Conservation (phyloP, 176 grass and related monocot species). For the Hordeum vulgare region DNA sequence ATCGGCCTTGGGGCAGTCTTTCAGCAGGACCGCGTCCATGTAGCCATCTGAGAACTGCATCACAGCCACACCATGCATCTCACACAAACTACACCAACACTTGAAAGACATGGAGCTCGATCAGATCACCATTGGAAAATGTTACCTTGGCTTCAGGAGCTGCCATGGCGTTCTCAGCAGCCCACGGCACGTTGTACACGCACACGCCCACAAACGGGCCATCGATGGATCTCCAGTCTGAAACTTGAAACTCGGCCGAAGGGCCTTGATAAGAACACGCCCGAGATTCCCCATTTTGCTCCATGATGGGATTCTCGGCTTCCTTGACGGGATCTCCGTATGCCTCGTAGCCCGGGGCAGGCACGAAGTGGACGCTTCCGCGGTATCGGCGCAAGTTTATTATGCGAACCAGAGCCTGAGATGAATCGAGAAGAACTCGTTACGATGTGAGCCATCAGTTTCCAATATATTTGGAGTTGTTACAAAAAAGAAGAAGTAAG, state of each 20-base stretch:
- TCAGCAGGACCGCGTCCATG: constrained; percentile 57
- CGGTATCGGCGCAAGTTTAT: constrained; percentile 58
- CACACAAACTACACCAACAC: background rate
- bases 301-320: background rate
- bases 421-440: background rate
- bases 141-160: constrained; percentile 73
- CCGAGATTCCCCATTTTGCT: constrained; percentile 11
- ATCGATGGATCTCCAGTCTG: constrained; percentile 55
- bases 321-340: constrained; percentile 53
- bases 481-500: background rate
- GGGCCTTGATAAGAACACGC: constrained; percentile 44
- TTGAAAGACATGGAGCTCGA: background rate
- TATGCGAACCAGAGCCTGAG: constrained; percentile 66
- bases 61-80: background rate
- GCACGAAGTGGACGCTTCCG: constrained; percentile 53
- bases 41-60: constrained; percentile 91
- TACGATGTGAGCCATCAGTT: background rate
- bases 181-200: constrained; percentile 73
- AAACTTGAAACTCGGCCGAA: constrained; percentile 22
- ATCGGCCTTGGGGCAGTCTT: constrained; percentile 52
- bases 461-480: background rate
- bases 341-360: constrained; percentile 70
- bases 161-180: constrained; percentile 48
- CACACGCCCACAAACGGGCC: constrained; percentile 76
- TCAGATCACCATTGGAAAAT: background rate